Percentiles rank a stretch among this genome's conserved stretches.
Evolutionary conservation across 139 green algal genomes (phyloP).

Genomic region (Closterium sp.): DNA sequence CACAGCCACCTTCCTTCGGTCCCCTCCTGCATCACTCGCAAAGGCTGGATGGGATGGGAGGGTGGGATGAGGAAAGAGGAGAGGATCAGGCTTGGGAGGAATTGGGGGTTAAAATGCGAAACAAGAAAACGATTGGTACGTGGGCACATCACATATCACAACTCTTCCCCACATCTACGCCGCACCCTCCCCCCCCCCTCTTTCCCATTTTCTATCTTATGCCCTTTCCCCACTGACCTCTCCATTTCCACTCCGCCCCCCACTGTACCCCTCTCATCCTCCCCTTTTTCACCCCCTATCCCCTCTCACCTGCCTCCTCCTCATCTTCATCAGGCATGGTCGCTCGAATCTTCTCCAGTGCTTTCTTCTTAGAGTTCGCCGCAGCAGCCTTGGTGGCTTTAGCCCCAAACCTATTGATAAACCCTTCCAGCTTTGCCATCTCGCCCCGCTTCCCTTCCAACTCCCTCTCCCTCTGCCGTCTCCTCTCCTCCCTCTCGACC

Average conservation of each 20-base stretch:
- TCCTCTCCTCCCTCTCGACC: conserved; percentile 58
- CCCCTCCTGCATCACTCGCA: background rate
- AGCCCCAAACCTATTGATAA: conserved; percentile 71
- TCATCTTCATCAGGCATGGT: background rate
- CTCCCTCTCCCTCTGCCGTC: conserved; percentile 43
- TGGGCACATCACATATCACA: too few species aligned
- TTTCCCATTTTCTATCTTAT: too few species aligned
- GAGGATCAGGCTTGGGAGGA: too few species aligned
- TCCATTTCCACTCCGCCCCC: too few species aligned
- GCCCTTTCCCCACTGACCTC: too few species aligned
- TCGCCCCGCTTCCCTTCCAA: conserved; percentile 59
- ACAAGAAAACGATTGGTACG: too few species aligned
- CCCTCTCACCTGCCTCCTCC: background rate
- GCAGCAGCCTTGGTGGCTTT: conserved; percentile 70
- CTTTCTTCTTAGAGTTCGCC: conserved; percentile 63
- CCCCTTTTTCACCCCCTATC: background rate
- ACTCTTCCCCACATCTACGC: too few species aligned
- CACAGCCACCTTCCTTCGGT: conserved; percentile 41
- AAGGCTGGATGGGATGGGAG: background rate
- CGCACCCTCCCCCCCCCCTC: too few species aligned
- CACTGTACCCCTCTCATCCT: too few species aligned
- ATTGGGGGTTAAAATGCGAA: too few species aligned
- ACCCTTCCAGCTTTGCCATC: conserved; percentile 67
- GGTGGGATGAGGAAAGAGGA: background rate
- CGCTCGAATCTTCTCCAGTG: conserved; percentile 48